These are phyloP conservation scores for Steccherinum ochraceum DNA, from an alignment of 768 basidiomycete genomes.

Conservation along the genomic window DNA sequence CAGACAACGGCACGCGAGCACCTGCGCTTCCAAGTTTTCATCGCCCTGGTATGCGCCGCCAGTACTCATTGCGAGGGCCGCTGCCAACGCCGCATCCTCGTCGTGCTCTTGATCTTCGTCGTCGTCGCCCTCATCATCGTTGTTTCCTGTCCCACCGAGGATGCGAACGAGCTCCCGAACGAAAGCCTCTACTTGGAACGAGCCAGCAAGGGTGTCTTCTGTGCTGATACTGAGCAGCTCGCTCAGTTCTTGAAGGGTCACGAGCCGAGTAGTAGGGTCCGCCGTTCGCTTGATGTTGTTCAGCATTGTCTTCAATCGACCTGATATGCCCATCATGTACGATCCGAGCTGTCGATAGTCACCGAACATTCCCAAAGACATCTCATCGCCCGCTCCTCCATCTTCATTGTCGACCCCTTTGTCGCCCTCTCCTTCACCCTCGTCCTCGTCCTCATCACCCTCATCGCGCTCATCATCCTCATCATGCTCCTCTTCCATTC, in stretches of 20 bases:
- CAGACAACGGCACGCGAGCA: slow-evolving; percentile 92
- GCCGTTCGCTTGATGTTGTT: slow-evolving; percentile 82
- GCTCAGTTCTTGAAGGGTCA: slow-evolving; percentile 91
- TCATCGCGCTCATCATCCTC: slow-evolving; percentile 42
- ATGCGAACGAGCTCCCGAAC: slow-evolving; percentile 90
- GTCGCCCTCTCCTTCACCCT: slow-evolving; percentile 24
- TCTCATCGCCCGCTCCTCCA: slow-evolving; percentile 51
- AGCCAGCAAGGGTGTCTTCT: slow-evolving; percentile 93
- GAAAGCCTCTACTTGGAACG: slow-evolving; percentile 91
- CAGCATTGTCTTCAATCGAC: slow-evolving; percentile 85
- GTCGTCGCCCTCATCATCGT: slow-evolving; percentile 69
- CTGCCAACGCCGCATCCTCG: slow-evolving; percentile 85
- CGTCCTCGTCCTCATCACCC: slow-evolving; percentile 32
- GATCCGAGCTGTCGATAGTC: slow-evolving; percentile 86
- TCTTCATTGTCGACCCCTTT: slow-evolving; percentile 31
- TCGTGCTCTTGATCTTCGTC: slow-evolving; percentile 63
- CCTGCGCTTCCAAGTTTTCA: slow-evolving; percentile 88
- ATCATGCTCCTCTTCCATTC: slow-evolving; percentile 43
- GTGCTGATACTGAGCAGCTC: slow-evolving; percentile 94
- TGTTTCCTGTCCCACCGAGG: slow-evolving; percentile 71
- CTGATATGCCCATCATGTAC: slow-evolving; percentile 87
- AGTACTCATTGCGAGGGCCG: slow-evolving; percentile 78
- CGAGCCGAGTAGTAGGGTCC: slow-evolving; percentile 77
- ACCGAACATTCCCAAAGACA: slow-evolving; percentile 77
- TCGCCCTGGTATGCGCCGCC: slow-evolving; percentile 68